Base-by-base conservation (phyloP, 768 basidiomycete species). In the Tricholoma bakamatsutake region DNA sequence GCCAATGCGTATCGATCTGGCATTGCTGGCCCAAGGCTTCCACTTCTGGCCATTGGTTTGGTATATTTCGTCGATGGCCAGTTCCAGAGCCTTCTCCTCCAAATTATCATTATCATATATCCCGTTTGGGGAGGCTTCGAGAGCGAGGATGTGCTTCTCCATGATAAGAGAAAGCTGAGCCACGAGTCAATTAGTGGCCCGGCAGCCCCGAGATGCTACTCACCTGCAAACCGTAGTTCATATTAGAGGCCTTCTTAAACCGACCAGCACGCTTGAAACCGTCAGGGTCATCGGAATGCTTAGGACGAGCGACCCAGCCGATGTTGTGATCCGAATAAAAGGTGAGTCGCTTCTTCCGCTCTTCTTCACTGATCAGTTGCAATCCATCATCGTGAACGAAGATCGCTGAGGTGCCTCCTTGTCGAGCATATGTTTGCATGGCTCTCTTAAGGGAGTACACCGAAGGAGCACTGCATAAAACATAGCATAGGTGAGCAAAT, bases 241-340 rank as follows among this genome's bases (percentile, higher is more conserved):
- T 90, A 69, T 94, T 94, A 2, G 83, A 85, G 1, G 89, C 89
- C 69, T 94, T 94, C 77, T 94, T 93, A 81, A 94, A 94, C 13
- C 90, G 81, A 40, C 91, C 92, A 30, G 88, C 88, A 48, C 91
- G 87, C 57, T 87, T 80, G 75, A 82, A 90, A 1, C 87, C 89
- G 64, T 84, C 82, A 15, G 81, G 70, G 2, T 71, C 68, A 59
- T 71, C 71, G 39, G 80, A 80, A 67, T 92, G 90, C 55, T 78
- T 76, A 1, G 91, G 90, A 42, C 91, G 83, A 24, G 92, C 89
- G 57, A 91, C 85, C 81, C 86, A 93, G 13, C 87, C 90, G 59
- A 93, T 88, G 65, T 84, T 82, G 64, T 88, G 83, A 61, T 87
- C 80, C 3, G 80, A 77, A 63, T 94, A 94, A 73, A 89, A 93